These are phyloP conservation scores for Neofusicoccum parvum DNA, from an alignment of 2,329 filamentous ascomycete species.

Conservation along the genomic window DNA sequence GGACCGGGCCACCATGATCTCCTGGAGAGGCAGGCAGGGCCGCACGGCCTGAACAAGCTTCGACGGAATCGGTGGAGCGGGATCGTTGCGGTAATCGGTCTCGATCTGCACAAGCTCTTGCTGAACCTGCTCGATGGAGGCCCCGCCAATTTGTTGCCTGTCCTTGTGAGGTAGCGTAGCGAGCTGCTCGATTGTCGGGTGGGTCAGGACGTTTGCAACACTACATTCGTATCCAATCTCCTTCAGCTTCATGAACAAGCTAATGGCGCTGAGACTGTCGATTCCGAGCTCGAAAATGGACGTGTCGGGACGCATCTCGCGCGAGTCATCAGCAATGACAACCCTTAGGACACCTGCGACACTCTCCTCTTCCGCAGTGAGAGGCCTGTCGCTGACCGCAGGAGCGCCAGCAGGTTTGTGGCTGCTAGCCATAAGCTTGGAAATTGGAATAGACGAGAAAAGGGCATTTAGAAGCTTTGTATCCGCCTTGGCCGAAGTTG, in stretches of 20 bases:
- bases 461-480: conserved; percentile 34
- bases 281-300: conserved; percentile 43
- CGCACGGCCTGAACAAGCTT: conserved; percentile 25
- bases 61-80: conserved; percentile 22
- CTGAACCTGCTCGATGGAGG: background rate
- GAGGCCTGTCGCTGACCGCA: background rate
- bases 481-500: conserved; percentile 38
- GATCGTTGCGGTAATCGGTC: conserved; percentile 25
- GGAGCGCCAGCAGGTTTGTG: conserved; percentile 1
- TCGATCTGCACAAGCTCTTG: conserved; percentile 27
- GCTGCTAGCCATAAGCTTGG: conserved; percentile 24
- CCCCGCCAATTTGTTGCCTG: background rate
- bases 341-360: conserved; percentile 30
- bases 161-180: conserved; percentile 28
- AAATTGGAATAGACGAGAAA: conserved; percentile 31
- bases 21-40: conserved; percentile 37
- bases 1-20: conserved; percentile 42
- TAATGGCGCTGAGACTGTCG: conserved; percentile 43
- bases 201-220: conserved; percentile 39
- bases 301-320: conserved; percentile 28
- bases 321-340: conserved; percentile 27
- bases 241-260: conserved; percentile 37
- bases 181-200: conserved; percentile 38
- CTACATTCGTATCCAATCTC: conserved; percentile 37
- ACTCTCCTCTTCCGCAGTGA: conserved; percentile 31